Conservation (phyloP, 176 grass and related monocot genomes). For the Juncus inflexus region DNA sequence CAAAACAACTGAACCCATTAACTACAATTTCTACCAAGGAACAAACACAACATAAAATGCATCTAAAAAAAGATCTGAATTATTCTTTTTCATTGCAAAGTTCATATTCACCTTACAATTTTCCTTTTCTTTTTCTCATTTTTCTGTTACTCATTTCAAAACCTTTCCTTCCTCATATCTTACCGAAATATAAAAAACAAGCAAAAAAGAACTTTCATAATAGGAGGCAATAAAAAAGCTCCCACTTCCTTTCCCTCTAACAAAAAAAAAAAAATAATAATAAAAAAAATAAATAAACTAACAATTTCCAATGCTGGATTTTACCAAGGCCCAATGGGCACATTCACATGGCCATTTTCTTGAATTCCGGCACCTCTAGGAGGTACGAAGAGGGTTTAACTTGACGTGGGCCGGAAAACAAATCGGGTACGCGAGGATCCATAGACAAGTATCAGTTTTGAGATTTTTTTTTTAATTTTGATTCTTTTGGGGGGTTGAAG, state of each 20-base stretch:
- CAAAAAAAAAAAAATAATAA: constrained; percentile 31
- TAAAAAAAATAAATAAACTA: constrained; percentile 29
- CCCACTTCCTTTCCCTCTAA: constrained; percentile 46
- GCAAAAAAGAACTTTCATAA: constrained; percentile 17
- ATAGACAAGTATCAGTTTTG: too few species aligned
- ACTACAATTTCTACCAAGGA: too few species aligned
- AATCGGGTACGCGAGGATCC: constrained; percentile 20
- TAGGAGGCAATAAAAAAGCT: constrained; percentile 36
- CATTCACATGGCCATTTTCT: constrained; percentile 61
- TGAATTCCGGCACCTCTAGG: constrained; percentile 55
- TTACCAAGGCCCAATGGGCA: constrained; percentile 41
- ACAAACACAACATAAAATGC: too few species aligned
- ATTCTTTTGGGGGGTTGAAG: too few species aligned
- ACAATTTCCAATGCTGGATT: constrained; percentile 47
- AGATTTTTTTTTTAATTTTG: too few species aligned
- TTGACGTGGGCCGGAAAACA: constrained; percentile 53
- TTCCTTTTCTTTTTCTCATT: constrained; percentile 2
- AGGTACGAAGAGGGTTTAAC: constrained; percentile 51
- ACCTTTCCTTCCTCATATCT: not conserved
- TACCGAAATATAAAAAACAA: not conserved
- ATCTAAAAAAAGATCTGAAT: too few species aligned
- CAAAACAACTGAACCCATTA: too few species aligned
- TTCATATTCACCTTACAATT: constrained; percentile 2
- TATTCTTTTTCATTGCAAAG: not conserved
- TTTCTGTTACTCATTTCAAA: constrained; percentile 19